A percentile compares a stretch with the other conserved stretches of the same genome.
phyloP scores from a whole-genome alignment of 1,284 basidiomycete genomes.

The Garcileccinum viscosum region DNA sequence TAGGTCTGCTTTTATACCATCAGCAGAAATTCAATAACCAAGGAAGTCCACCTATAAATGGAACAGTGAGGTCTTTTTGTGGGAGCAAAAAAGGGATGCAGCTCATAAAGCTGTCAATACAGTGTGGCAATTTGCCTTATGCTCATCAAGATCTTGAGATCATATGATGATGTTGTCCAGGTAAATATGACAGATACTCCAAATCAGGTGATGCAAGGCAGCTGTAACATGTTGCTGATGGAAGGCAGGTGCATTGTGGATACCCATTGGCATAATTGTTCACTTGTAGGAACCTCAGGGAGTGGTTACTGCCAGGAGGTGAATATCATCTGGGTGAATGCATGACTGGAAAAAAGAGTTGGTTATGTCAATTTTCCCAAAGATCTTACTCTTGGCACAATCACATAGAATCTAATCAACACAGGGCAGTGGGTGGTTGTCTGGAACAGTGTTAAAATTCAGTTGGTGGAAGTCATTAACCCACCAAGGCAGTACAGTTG shows the following conservation, averaged over 20 bases:
- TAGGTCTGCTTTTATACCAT: background rate
- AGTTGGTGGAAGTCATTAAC: no score
- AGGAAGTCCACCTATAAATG: background rate
- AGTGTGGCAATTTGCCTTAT: slow-evolving; percentile 16
- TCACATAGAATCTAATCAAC: background rate
- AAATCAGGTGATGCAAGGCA: background rate
- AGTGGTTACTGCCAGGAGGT: slow-evolving; percentile 16
- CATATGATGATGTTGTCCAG: background rate
- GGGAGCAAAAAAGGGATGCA: background rate
- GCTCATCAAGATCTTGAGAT: slow-evolving; percentile 29
- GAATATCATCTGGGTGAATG: slow-evolving; percentile 40
- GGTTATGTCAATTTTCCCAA: background rate
- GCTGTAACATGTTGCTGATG: background rate
- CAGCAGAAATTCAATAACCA: background rate
- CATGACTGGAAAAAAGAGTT: slow-evolving; percentile 42
- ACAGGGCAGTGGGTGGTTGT: no score
- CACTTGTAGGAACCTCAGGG: slow-evolving; percentile 13
- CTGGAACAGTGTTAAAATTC: no score
- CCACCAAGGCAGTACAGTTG: no score
- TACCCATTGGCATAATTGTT: background rate
- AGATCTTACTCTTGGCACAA: background rate
- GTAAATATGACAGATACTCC: background rate
- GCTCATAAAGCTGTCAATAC: background rate
- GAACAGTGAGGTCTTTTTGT: background rate
- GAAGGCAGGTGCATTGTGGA: background rate